Evolutionary conservation across 257 asterid genomes (phyloP), one percentile per base, ranked within the genome.

Genomic region (Echium plantagineum): DNA sequence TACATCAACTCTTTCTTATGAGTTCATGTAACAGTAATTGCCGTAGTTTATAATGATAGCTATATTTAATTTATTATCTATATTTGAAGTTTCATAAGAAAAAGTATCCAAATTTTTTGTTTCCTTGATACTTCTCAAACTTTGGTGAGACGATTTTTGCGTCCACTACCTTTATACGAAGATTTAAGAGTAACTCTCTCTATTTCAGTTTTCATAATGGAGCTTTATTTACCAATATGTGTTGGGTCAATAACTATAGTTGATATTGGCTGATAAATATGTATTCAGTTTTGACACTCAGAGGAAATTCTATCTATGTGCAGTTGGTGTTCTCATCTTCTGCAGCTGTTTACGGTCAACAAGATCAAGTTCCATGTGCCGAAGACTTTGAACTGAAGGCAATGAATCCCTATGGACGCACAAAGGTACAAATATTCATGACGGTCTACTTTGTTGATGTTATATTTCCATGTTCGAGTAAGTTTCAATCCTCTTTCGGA

Each of bases 321-420:
- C 63, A 91, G 98, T 72, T 91, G 87, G 96, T 91, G 61, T 91
- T 91, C 79, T 91, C 96, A 21, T 91, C 98, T 7, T 91, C 98
- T 26, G 96, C 98, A 0, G 88, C 98, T 9, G 98, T 91, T 26
- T 91, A 91, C 66, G 98, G 98, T 35, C 98, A 91, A 69, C 98
- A 96, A 5, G 89, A 82, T 16, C 72, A 79, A 70, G 74, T 88
- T 61, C 98, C 98, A 6, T 91, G 98, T 64, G 75, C 78, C 13
- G 98, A 91, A 78, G 87, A 91, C 72, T 82, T 69, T 26, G 82
- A 82, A 26, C 76, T 85, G 81, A 84, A 79, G 81, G 98, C 95
- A 59, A 88, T 88, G 98, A 91, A 81, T 76, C 98, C 98, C 42
- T 91, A 91, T 60, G 98, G 98, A 32, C 94, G 96, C 17, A 91